phyloP scores from a whole-genome alignment of 140 eudicot genomes.

The Senecio squalidus region DNA sequence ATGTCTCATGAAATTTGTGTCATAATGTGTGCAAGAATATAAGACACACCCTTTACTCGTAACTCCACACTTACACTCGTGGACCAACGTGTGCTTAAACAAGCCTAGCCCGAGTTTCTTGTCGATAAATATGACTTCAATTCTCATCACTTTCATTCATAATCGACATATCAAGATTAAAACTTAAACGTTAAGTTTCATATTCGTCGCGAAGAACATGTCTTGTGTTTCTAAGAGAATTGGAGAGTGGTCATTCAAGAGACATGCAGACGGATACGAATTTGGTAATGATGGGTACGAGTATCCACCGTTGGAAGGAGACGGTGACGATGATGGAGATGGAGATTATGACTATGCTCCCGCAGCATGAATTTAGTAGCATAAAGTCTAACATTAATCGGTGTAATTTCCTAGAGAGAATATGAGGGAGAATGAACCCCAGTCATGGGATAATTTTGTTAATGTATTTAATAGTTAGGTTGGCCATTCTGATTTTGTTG shows the following conservation, averaged over 20 bases:
- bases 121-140: slow-evolving; percentile 16
- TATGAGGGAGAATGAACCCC: not conserved
- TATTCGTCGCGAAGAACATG: too few relatives aligned
- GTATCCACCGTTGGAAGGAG: not conserved
- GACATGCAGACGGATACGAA: slow-evolving; percentile 5
- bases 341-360: slow-evolving; percentile 27
- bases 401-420: not conserved
- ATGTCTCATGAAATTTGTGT: not conserved
- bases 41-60: slow-evolving; percentile 20
- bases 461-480: not conserved
- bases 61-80: slow-evolving; percentile 7
- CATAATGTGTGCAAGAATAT: not conserved
- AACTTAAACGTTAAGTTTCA: not conserved
- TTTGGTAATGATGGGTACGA: not conserved
- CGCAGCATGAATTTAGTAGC: slow-evolving; percentile 14
- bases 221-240: not conserved
- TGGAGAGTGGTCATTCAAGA: slow-evolving; percentile 3
- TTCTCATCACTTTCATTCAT: slow-evolving; percentile 1
- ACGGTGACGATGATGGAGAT: slow-evolving; percentile 12
- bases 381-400: not conserved
- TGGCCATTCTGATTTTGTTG: not conserved
- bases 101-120: not conserved
- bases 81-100: not conserved
- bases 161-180: not conserved
- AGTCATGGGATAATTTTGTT: not conserved